Evolutionary conservation across 495 filamentous ascomycete genomes (phyloP).

Genomic region (Hypoxylon rickii): DNA sequence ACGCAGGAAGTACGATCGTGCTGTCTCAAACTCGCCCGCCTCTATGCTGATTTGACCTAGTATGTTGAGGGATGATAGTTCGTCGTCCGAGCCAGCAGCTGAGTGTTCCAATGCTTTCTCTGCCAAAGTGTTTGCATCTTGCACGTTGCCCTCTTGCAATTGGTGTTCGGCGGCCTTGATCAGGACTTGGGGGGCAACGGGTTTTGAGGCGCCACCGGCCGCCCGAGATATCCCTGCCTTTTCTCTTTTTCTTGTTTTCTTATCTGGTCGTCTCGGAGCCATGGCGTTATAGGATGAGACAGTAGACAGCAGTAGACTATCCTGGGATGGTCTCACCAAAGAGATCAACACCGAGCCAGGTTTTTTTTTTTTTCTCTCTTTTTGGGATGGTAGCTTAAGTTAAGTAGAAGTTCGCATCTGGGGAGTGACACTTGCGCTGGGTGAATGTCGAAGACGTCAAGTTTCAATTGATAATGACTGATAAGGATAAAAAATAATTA

Average conservation of each 20-base stretch:
- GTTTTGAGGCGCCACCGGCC: slow-evolving; percentile 27
- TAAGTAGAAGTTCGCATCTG: too few relatives aligned
- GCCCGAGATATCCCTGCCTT: slow-evolving; percentile 37
- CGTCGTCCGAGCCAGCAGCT: slow-evolving; percentile 37
- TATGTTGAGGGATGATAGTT: slow-evolving; percentile 71
- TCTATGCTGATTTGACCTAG: slow-evolving; percentile 87
- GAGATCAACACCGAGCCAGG: too few relatives aligned
- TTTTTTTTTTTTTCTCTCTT: too few relatives aligned
- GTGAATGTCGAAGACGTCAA: too few relatives aligned
- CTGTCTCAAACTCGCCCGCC: slow-evolving; percentile 74
- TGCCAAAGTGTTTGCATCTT: slow-evolving; percentile 68
- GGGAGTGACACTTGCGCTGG: too few relatives aligned
- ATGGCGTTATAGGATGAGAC: slow-evolving; percentile 27
- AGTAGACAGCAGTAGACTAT: neutral
- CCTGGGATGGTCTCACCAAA: too few relatives aligned
- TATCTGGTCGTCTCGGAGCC: slow-evolving; percentile 52
- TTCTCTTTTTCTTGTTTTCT: slow-evolving; percentile 44
- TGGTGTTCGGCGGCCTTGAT: slow-evolving; percentile 70
- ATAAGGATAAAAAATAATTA: too few relatives aligned
- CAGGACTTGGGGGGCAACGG: slow-evolving; percentile 45
- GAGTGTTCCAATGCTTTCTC: slow-evolving; percentile 62
- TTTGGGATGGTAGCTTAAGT: too few relatives aligned
- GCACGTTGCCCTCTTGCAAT: slow-evolving; percentile 71
- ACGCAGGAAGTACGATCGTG: slow-evolving; percentile 67
- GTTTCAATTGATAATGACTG: too few relatives aligned